These are phyloP conservation scores for Chlorella sp. DNA, from an alignment of 139 green algal species.

Conservation along the genomic window DNA sequence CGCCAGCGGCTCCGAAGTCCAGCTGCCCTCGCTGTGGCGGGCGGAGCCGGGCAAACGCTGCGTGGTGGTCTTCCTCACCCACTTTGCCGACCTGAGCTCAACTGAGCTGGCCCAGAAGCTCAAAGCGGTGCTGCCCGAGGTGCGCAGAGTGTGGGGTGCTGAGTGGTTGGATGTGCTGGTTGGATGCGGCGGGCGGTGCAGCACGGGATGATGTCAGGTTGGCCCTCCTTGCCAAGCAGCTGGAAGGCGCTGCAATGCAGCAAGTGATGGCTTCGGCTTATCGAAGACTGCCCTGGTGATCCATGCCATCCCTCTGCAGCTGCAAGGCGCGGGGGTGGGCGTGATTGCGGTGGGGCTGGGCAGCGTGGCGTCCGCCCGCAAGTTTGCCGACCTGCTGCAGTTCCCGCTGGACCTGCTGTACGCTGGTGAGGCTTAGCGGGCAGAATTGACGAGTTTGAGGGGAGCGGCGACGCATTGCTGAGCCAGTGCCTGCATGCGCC, in stretches of 20 bases:
- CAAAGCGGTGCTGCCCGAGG: conserved; percentile 37
- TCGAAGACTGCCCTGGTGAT: too few relatives aligned
- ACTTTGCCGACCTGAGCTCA: conserved; percentile 79
- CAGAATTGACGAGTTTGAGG: too few relatives aligned
- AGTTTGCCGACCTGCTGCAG: conserved; percentile 62
- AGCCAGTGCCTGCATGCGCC: too few relatives aligned
- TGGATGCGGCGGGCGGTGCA: too few relatives aligned
- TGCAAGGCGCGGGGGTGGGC: conserved; percentile 40
- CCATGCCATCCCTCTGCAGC: conserved; percentile 4
- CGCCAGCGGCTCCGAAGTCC: conserved; percentile 1
- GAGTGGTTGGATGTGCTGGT: too few relatives aligned
- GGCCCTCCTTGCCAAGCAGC: too few relatives aligned
- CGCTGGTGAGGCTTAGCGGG: conserved; percentile 39
- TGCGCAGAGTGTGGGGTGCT: too few relatives aligned
- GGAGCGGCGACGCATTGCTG: too few relatives aligned
- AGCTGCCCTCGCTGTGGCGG: conserved; percentile 1
- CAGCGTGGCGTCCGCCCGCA: conserved; percentile 47
- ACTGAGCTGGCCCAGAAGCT: conserved; percentile 81
- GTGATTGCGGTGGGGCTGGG: conserved; percentile 69
- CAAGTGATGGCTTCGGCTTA: too few relatives aligned
- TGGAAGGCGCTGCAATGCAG: too few relatives aligned
- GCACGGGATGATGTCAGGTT: too few relatives aligned
- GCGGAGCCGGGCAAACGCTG: conserved; percentile 14
- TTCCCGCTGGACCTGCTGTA: conserved; percentile 74
- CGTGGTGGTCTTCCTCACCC: conserved; percentile 74